Evolutionary conservation across 2,329 filamentous ascomycete genomes (phyloP), one percentile per base, ranked within the genome.

Genomic region (Tolypocladium nubicola): DNA sequence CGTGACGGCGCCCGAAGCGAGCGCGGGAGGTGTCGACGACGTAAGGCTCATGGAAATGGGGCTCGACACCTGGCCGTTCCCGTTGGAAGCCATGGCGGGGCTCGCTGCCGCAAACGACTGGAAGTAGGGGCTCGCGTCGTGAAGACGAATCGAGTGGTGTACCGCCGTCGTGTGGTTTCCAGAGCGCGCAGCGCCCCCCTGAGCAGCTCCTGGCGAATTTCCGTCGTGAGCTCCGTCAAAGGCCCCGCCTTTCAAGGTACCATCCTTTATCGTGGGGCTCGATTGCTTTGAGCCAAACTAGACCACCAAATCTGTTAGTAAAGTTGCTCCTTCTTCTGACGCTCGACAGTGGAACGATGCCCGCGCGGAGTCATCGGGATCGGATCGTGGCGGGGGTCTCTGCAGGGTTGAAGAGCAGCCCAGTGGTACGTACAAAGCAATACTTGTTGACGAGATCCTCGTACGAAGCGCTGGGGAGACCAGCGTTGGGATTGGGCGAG

Each of bases 391-490:
- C 55, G 33, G 62, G 57, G 54, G 62, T 41, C 14, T 60, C 56
- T 61, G 61, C 50, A 55, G 63, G 62, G 65, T 62, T 66, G 67
- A 65, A 63, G 58, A 66, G 66, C 56, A 67, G 63, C 64, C 70
- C 70, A 63, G 73, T 73, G 69, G 81, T 81, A 96, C 93, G 85
- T 93, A 97, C 93, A 84, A 97, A 99, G 82, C 94, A 99, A 81
- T 96, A 99, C 79, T 96, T 97, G 79, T 96, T 92, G 73, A 99
- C 88, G 63, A 99, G 83, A 75, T 99, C 94, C 75, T 95, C 90
- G 72, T 99, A 97, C 59, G 93, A 92, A 60, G 90, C 86, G 62
- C 91, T 95, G 60, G 92, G 84, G 63, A 96, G 86, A 67, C 74
- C 74, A 53, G 75, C 64, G 62, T 74, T 71, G 77, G 75, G 65